Evolutionary conservation across 2,329 filamentous ascomycete species (phyloP), one percentile per base, ranked within the genome.

Genomic region (Ophiostoma piceae): DNA sequence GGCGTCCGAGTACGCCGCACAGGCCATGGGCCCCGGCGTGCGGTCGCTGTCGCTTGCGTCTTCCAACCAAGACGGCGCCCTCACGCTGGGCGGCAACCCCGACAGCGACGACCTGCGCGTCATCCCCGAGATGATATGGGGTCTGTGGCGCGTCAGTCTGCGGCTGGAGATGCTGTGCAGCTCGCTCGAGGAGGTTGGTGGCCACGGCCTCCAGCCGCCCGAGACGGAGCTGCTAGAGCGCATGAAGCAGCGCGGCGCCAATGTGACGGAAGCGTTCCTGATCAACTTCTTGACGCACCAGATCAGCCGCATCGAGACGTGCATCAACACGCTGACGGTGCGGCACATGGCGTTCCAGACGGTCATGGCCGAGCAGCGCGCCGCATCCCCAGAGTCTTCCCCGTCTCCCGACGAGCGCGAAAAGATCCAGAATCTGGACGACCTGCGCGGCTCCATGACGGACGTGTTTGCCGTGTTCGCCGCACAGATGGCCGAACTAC

Each of bases 281-380:
- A 81, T 96, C 70, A 93, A 92, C 76, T 92, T 99, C 76, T 86
- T 98, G 78, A 94, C 96, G 78, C 94, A 98, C 77, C 93, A 97
- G 84, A 91, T 99, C 74, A 94, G 91, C 78, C 88, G 95, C 76
- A 96, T 99, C 78, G 95, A 99, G 92, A 90, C 92, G 68, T 95
- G 92, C 77, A 86, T 94, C 74, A 91, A 90, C 41, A 92, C 92
- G 0, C 85, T 97, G 67, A 83, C 88, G 14, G 83, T 97, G 75
- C 90, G 94, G 67, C 90, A 96, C 78, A 86, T 96, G 78, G 87
- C 92, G 74, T 84, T 85, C 37, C 37, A 66, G 22, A 39, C 65
- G 19, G 32, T 22, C 32, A 39, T 39, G 62, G 62, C 62, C 26
- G 57, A 62, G 12, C 62, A 65, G 62, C 60, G 62, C 16, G 62